Evolutionary conservation across 1,284 basidiomycete species (phyloP).

Genomic region (Trametes versicolor): DNA sequence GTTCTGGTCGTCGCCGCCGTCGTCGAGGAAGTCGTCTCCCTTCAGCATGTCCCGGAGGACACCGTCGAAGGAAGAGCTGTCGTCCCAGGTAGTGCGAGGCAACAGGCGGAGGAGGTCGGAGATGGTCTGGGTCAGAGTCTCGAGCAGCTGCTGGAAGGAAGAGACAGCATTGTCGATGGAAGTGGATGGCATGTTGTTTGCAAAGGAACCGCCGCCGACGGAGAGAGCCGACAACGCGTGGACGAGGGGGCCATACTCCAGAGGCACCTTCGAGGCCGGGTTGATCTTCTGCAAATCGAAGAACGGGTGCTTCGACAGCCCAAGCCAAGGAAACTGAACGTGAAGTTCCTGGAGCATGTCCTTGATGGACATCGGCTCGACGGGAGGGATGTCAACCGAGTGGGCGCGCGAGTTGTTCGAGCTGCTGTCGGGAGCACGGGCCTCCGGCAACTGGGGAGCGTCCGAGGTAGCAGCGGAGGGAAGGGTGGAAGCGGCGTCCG

Average conservation of each 20-base stretch:
- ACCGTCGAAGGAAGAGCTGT: conserved; percentile 86
- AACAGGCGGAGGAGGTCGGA: conserved; percentile 83
- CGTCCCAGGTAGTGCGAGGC: conserved; percentile 87
- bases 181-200: conserved; percentile 80
- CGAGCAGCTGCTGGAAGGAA: conserved; percentile 84
- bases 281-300: conserved; percentile 77
- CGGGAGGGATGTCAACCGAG: conserved; percentile 57
- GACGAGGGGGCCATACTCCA: conserved; percentile 83
- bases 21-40: conserved; percentile 84
- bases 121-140: conserved; percentile 87
- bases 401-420: conserved; percentile 67
- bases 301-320: conserved; percentile 74
- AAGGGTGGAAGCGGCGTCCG: conserved; percentile 54
- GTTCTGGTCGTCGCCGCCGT: conserved; percentile 65
- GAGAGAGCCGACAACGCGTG: conserved; percentile 86
- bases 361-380: conserved; percentile 61
- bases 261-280: conserved; percentile 75
- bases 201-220: conserved; percentile 85
- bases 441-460: conserved; percentile 48
- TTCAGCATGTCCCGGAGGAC: conserved; percentile 86
- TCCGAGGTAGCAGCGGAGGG: conserved; percentile 59
- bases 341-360: conserved; percentile 74
- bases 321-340: conserved; percentile 65
- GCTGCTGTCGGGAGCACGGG: conserved; percentile 52
- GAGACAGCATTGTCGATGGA: conserved; percentile 88